phyloP scores from a whole-genome alignment of 2,329 filamentous ascomycete species.

The Epichloe baconii region DNA sequence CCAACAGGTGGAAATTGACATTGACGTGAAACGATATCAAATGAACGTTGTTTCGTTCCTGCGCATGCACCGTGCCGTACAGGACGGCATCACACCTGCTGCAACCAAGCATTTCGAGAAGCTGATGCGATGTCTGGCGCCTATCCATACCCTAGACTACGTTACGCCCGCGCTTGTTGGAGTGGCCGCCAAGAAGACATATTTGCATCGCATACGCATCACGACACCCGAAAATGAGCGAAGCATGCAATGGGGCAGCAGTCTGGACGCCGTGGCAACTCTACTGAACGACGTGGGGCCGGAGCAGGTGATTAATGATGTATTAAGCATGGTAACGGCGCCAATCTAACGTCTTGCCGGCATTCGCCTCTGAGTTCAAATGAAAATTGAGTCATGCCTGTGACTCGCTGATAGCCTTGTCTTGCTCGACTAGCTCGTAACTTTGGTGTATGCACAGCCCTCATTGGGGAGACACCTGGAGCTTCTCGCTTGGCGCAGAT shows the following conservation, averaged over 20 bases:
- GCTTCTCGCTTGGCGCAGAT: too few relatives aligned
- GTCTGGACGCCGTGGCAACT: constrained; percentile 51
- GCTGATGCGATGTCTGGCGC: constrained; percentile 60
- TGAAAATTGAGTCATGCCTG: neutral
- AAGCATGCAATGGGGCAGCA: constrained; percentile 89
- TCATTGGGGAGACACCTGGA: neutral
- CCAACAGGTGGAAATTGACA: constrained; percentile 47
- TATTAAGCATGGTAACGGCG: constrained; percentile 42
- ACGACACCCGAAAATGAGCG: constrained; percentile 59
- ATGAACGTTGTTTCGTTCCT: constrained; percentile 82
- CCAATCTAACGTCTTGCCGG: neutral
- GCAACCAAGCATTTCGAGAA: constrained; percentile 67
- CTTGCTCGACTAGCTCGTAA: neutral
- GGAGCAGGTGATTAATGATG: constrained; percentile 53
- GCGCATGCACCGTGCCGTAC: constrained; percentile 74
- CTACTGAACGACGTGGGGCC: constrained; percentile 49
- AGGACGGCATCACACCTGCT: constrained; percentile 60
- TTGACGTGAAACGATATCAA: constrained; percentile 72
- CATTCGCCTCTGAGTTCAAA: neutral
- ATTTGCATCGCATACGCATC: constrained; percentile 69
- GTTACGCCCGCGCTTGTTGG: constrained; percentile 73
- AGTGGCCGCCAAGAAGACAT: constrained; percentile 76
- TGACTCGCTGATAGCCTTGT: neutral
- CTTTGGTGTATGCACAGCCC: neutral
- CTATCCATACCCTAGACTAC: constrained; percentile 68